A percentile compares a stretch with the other conserved stretches of the same genome.
Conservation (phyloP, 495 filamentous ascomycete genomes). For the Trichoderma gamsii region DNA sequence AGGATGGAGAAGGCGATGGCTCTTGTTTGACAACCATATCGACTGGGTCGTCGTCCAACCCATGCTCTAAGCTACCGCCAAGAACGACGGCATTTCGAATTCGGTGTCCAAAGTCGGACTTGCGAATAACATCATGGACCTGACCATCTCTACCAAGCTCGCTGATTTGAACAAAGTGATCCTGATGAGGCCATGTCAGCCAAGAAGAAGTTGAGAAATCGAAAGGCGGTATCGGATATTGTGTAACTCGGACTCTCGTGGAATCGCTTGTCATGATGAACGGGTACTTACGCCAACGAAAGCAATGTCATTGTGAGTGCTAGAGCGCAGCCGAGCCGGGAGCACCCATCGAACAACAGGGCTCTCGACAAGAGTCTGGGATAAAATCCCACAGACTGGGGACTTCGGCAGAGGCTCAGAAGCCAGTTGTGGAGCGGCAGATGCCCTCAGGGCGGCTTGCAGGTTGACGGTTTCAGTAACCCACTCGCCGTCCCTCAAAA, state of each 20-base stretch:
- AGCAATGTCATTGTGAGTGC: slow-evolving; percentile 75
- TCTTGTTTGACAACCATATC: not conserved
- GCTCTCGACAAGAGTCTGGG: slow-evolving; percentile 69
- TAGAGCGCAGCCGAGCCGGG: slow-evolving; percentile 67
- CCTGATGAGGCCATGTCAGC: slow-evolving; percentile 37
- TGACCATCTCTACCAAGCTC: slow-evolving; percentile 56
- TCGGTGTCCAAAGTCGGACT: slow-evolving; percentile 66
- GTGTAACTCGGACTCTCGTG: not conserved
- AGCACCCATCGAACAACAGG: slow-evolving; percentile 72
- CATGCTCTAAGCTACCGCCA: slow-evolving; percentile 32
- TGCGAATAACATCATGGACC: slow-evolving; percentile 63
- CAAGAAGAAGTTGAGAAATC: not conserved
- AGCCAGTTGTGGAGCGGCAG: slow-evolving; percentile 23
- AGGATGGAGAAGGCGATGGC: not conserved
- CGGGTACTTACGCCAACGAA: slow-evolving; percentile 65
- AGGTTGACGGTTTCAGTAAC: slow-evolving; percentile 45
- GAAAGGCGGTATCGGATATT: not conserved
- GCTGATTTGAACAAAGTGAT: slow-evolving; percentile 64
- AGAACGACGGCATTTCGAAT: slow-evolving; percentile 62
- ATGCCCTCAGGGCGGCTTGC: slow-evolving; percentile 33
- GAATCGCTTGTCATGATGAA: slow-evolving; percentile 17
- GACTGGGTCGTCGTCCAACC: slow-evolving; percentile 20
- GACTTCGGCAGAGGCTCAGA: slow-evolving; percentile 23
- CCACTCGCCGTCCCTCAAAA: slow-evolving; percentile 55
- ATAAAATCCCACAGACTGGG: slow-evolving; percentile 63